Conservation (phyloP, 2,329 filamentous ascomycete genomes). For the Ceratocystis smalleyi region DNA sequence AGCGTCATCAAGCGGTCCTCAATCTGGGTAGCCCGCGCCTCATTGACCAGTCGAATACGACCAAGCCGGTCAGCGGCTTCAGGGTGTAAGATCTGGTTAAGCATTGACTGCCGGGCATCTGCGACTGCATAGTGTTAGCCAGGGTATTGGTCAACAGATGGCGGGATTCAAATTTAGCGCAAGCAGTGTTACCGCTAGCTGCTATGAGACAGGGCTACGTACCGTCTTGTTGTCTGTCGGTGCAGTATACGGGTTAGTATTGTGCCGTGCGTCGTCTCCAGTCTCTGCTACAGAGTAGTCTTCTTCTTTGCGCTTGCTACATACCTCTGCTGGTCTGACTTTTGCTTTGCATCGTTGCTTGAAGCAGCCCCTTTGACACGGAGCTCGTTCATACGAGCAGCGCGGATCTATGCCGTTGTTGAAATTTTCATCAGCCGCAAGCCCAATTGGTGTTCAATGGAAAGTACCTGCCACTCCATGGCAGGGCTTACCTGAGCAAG, state of each 20-base stretch:
- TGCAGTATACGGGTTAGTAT: neutral
- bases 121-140: constrained; percentile 24
- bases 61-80: constrained; percentile 85
- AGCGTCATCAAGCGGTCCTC: constrained; percentile 90
- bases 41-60: constrained; percentile 90
- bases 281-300: constrained; percentile 17
- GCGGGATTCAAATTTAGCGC: neutral
- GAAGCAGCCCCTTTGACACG: constrained; percentile 51
- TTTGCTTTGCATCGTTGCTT: constrained; percentile 35
- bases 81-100: constrained; percentile 86
- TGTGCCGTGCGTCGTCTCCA: neutral
- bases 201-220: constrained; percentile 14
- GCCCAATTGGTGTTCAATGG: neutral
- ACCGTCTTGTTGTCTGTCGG: constrained; percentile 22
- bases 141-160: neutral
- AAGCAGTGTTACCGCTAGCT: neutral
- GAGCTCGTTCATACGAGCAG: constrained; percentile 84
- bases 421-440: neutral
- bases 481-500: constrained; percentile 26
- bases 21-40: constrained; percentile 72
- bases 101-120: constrained; percentile 60
- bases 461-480: neutral
- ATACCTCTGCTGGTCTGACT: constrained; percentile 38
- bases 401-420: constrained; percentile 52
- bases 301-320: neutral